These are phyloP conservation scores for Cicer chorassanicum DNA, from an alignment of 306 rosid genomes.

Conservation along the genomic window DNA sequence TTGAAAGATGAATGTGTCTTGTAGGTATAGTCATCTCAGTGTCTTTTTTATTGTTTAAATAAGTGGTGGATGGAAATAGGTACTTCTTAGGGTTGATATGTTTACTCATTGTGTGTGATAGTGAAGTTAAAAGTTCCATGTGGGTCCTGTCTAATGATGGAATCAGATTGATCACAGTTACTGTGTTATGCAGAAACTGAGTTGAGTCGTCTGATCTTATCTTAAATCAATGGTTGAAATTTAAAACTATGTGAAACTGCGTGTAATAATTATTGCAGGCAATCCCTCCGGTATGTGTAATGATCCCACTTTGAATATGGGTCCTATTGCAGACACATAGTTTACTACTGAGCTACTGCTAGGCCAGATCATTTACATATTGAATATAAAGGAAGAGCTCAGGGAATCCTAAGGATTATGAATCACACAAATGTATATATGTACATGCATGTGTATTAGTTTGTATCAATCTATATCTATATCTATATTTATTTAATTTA, in stretches of 20 bases:
- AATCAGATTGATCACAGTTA: too few relatives aligned
- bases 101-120: conserved; percentile 42
- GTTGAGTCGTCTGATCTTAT: neutral
- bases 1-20: conserved; percentile 10
- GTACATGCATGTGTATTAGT: neutral
- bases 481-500: neutral
- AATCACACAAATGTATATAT: conserved; percentile 7
- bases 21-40: neutral
- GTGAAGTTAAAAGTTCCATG: conserved; percentile 46
- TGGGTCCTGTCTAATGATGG: neutral
- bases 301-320: conserved; percentile 13
- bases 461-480: neutral
- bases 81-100: conserved; percentile 13
- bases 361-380: conserved; percentile 40
- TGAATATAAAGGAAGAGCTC: conserved; percentile 45
- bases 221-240: neutral
- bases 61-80: conserved; percentile 1
- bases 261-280: neutral
- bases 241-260: neutral
- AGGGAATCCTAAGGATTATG: conserved; percentile 62
- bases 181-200: too few relatives aligned
- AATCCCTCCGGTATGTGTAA: neutral
- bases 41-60: neutral
- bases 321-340: conserved; percentile 9
- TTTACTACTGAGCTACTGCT: conserved; percentile 24